Percentiles rank a stretch among this genome's conserved stretches.
phyloP scores from a whole-genome alignment of 495 filamentous ascomycete species.

The Tuber microsphaerosporum region DNA sequence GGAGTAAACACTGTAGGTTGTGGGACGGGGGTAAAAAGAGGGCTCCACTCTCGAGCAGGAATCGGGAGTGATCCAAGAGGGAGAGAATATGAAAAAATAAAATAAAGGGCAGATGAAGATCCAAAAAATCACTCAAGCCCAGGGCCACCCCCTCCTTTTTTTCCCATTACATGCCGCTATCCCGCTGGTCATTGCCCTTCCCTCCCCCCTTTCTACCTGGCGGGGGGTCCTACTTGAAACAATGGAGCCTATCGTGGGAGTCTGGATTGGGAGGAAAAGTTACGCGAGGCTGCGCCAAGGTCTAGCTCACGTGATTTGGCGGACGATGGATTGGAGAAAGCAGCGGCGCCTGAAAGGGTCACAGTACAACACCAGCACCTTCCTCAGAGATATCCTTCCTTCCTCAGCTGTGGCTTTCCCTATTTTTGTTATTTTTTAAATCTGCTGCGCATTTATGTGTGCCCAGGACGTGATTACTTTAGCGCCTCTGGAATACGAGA shows the following conservation, averaged over 20 bases:
- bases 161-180: not conserved
- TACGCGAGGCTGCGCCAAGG: not conserved
- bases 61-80: not conserved
- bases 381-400: not conserved
- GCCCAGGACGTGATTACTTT: not conserved
- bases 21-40: not conserved
- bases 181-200: not conserved
- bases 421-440: not conserved
- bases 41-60: not conserved
- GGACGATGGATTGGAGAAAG: not conserved
- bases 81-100: not conserved
- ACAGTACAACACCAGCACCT: not conserved
- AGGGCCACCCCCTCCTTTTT: not conserved
- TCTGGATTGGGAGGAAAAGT: not conserved
- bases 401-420: constrained; percentile 2
- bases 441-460: not conserved
- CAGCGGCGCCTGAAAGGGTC: not conserved
- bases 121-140: constrained; percentile 2
- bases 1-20: not conserved
- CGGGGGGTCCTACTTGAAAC: not conserved
- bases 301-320: not conserved
- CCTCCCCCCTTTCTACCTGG: not conserved
- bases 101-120: not conserved
- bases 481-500: not conserved
- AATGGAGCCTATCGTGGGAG: not conserved